Base-by-base conservation (phyloP, 208 protist species). In the Leishmania braziliensis region DNA sequence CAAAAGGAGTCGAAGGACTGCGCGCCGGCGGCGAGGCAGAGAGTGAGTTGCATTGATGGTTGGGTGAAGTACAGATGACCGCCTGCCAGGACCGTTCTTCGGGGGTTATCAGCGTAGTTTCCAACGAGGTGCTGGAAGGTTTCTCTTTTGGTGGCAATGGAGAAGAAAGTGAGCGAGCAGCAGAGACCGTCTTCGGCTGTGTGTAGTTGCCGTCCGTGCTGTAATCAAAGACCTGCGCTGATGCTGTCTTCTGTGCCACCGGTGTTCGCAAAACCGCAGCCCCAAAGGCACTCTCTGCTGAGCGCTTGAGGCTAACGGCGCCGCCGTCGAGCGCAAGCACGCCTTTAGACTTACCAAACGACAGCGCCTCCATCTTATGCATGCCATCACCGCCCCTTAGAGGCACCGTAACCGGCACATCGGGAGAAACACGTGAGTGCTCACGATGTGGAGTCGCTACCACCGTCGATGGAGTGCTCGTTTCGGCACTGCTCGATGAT, bases 351-450 rank as follows among this genome's bases (percentile, higher is more conserved):
- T 56, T 83, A 23, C 85, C 89, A 78, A 90, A 96, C 10, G 80
- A 72, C 53, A 96, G 85, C 18, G 85, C 81, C 0, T 77, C 79
- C 93, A 96, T 96, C 84, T 96, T 96, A 18, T 74, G 84, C 29
- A 96, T 75, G 10, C 93, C 93, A 78, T 96, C 78, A 39, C 93
- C 93, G 16, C 93, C 75, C 90, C n/a, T 78, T 76, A 58, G 56
- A 2, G 75, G 26, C 36, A 88, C 72, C 5, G 66, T 48, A 18
- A 68, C 53, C 6, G 62, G 43, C 5, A 48, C 63, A 46, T 29
- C 58, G 26, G 54, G 36, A 60, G 50, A 74, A 18, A 51, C 18
- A n/a, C 56, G 36, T 51, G 79, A 77, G 66, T 26, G 48, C 9
- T 46, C 72, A 36, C 53, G 51, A 16, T 62, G 18, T 23, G 0